Conservation (phyloP, 306 rosid species). For the Ceratonia siliqua region DNA sequence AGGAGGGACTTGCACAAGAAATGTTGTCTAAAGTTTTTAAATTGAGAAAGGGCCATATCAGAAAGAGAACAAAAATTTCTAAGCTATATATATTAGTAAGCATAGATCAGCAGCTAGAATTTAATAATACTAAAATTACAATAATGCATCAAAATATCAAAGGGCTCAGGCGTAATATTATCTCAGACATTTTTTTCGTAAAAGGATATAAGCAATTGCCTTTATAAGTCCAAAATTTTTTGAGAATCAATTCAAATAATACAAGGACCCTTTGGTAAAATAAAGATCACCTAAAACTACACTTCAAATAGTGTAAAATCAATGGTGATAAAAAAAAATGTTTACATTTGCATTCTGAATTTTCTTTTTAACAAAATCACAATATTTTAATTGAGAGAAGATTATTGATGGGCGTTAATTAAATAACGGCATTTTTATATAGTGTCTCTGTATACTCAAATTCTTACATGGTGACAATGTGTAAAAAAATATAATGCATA, state of each 20-base stretch:
- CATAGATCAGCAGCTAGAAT: background rate
- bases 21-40: background rate
- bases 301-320: too few species aligned
- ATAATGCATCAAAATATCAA: background rate
- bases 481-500: too few species aligned
- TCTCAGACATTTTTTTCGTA: background rate
- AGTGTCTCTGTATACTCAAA: too few species aligned
- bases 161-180: background rate
- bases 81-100: background rate
- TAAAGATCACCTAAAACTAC: background rate
- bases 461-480: too few species aligned
- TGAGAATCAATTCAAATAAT: background rate
- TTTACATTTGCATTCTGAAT: too few species aligned
- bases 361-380: too few species aligned
- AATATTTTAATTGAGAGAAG: too few species aligned
- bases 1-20: constrained; percentile 6
- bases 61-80: background rate
- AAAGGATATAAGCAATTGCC: background rate
- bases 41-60: too few species aligned
- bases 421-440: too few species aligned
- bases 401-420: too few species aligned
- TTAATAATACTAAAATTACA: background rate
- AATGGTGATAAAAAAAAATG: too few species aligned
- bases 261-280: background rate
- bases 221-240: background rate